These are phyloP conservation scores for Botrytis aclada DNA, from an alignment of 2,329 filamentous ascomycete genomes.

Conservation along the genomic window DNA sequence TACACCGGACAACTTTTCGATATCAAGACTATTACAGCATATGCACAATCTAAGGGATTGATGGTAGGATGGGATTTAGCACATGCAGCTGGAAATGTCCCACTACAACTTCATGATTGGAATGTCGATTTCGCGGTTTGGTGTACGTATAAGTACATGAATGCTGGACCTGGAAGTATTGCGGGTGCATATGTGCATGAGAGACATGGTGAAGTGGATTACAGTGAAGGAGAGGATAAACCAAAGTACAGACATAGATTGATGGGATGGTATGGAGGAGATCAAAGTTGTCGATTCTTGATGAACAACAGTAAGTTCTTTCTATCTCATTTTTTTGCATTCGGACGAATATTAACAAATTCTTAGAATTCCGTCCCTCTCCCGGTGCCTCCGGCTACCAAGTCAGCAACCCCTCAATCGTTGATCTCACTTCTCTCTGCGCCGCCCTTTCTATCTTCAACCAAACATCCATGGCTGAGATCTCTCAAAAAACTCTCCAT, in stretches of 20 bases:
- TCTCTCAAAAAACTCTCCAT: conserved; percentile 68
- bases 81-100: conserved; percentile 81
- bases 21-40: conserved; percentile 72
- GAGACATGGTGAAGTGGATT: conserved; percentile 59
- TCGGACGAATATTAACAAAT: conserved; percentile 23
- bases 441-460: conserved; percentile 73
- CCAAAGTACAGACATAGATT: conserved; percentile 62
- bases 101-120: conserved; percentile 79
- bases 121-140: conserved; percentile 87
- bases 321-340: not conserved
- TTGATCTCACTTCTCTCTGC: conserved; percentile 73
- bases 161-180: conserved; percentile 78
- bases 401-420: conserved; percentile 76
- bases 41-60: conserved; percentile 70
- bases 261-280: conserved; percentile 83
- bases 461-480: conserved; percentile 63
- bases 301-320: conserved; percentile 64
- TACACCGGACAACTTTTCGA: conserved; percentile 89
- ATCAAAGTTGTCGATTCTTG: conserved; percentile 71
- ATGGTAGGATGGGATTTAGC: conserved; percentile 85
- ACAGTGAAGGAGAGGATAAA: conserved; percentile 41
- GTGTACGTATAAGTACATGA: conserved; percentile 96
- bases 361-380: conserved; percentile 65
- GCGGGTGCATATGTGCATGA: conserved; percentile 80
- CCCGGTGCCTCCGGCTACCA: conserved; percentile 78